Evolutionary conservation across 2,329 filamentous ascomycete species (phyloP).

Genomic region (Pseudocercospora fuligena): DNA sequence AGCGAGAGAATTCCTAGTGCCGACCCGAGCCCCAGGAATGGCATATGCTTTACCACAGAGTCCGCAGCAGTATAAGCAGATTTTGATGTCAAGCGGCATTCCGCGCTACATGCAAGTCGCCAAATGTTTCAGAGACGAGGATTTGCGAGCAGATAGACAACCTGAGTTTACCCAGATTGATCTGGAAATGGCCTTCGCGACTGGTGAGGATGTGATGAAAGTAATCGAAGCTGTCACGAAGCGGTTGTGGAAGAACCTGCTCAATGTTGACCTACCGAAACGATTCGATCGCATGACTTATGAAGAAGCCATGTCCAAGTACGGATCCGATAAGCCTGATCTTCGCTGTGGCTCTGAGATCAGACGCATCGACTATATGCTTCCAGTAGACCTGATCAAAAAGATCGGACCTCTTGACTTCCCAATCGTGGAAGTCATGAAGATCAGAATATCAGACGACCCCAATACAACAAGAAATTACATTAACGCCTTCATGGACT

Average conservation of each 20-base stretch:
- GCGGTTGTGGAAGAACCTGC: constrained; percentile 59
- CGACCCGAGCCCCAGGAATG: constrained; percentile 73
- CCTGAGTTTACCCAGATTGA: constrained; percentile 97
- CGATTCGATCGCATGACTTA: constrained; percentile 71
- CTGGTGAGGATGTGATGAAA: constrained; percentile 70
- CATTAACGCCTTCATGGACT: constrained; percentile 72
- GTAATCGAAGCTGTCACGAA: constrained; percentile 60
- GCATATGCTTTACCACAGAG: constrained; percentile 95
- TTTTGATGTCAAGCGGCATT: constrained; percentile 90
- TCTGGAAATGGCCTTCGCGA: constrained; percentile 89
- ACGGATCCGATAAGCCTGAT: constrained; percentile 93
- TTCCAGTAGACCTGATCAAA: constrained; percentile 67
- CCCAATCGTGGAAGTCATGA: constrained; percentile 76
- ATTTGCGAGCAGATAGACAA: constrained; percentile 87
- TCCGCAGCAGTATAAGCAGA: constrained; percentile 98
- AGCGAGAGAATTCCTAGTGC: constrained; percentile 91
- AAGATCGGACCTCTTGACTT: constrained; percentile 74
- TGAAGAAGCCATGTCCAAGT: constrained; percentile 74
- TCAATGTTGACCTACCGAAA: constrained; percentile 47
- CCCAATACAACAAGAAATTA: constrained; percentile 64
- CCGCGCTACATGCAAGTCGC: constrained; percentile 89
- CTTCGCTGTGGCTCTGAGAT: constrained; percentile 73
- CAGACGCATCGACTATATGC: constrained; percentile 65
- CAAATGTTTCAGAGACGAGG: constrained; percentile 93
- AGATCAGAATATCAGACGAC: constrained; percentile 63